phyloP scores from a whole-genome alignment of 257 asterid species.

The Solanum chaucha region DNA sequence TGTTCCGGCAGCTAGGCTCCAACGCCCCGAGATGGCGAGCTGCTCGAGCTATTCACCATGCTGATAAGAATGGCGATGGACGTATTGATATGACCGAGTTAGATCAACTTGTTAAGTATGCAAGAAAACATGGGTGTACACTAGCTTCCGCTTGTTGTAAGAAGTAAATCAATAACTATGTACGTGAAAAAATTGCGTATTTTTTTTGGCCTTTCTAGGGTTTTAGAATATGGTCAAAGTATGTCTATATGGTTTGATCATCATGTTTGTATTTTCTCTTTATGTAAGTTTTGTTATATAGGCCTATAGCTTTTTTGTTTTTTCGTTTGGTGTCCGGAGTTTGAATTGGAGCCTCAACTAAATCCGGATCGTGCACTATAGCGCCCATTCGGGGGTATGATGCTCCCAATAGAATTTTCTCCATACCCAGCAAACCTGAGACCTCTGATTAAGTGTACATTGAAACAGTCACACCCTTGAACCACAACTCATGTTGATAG shows the following conservation, averaged over 20 bases:
- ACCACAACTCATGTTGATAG: too few species aligned
- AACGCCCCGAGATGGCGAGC: conserved; percentile 5
- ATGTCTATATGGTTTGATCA: neutral
- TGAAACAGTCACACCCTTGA: too few species aligned
- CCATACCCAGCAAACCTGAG: too few species aligned
- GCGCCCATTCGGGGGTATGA: too few species aligned
- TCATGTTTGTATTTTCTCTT: neutral
- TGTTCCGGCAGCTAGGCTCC: neutral
- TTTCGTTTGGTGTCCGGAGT: rapidly evolving
- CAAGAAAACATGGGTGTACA: neutral
- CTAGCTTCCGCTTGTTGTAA: neutral
- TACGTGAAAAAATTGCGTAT: neutral
- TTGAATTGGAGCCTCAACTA: too few species aligned
- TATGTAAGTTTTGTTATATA: neutral
- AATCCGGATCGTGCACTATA: rapidly evolving
- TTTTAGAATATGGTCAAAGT: neutral
- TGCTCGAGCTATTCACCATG: neutral
- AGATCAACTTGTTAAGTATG: neutral
- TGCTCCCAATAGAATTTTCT: too few species aligned
- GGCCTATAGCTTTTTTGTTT: neutral
- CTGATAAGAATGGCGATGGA: conserved; percentile 5
- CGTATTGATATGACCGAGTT: neutral
- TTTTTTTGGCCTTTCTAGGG: neutral
- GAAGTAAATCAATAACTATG: neutral
- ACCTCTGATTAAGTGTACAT: too few species aligned